phyloP scores from a whole-genome alignment of 192 early-diverging fungal species.

The Podila minutissima region DNA sequence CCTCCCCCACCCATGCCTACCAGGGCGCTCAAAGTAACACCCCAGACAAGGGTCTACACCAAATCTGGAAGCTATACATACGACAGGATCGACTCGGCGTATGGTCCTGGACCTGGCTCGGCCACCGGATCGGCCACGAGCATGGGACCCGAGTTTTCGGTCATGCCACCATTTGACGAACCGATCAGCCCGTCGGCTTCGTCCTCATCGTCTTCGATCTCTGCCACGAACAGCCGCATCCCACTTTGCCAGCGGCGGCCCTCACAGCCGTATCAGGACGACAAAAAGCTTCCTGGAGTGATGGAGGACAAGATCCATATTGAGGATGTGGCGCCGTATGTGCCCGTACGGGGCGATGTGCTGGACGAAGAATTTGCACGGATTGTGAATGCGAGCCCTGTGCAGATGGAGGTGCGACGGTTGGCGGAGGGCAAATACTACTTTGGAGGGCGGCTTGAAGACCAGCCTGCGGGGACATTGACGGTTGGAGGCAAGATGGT shows the following conservation, averaged over 20 bases:
- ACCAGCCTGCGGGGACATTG: conserved; percentile 18
- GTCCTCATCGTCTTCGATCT: conserved; percentile 23
- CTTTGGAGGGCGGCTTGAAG: conserved; percentile 50
- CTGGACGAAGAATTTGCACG: conserved; percentile 62
- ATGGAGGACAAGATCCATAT: conserved; percentile 6
- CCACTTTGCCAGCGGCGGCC: background rate
- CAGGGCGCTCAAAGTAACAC: background rate
- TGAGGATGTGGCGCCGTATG: conserved; percentile 35
- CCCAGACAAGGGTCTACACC: background rate
- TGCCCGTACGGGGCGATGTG: conserved; percentile 55
- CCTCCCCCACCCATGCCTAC: background rate
- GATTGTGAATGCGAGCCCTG: conserved; percentile 53
- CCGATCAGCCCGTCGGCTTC: conserved; percentile 29
- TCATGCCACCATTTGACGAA: conserved; percentile 8
- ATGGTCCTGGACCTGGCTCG: background rate
- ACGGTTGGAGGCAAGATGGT: conserved; percentile 53
- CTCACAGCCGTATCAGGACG: background rate
- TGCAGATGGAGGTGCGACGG: conserved; percentile 53
- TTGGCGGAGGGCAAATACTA: conserved; percentile 49
- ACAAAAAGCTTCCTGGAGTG: background rate
- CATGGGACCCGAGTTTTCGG: conserved; percentile 3
- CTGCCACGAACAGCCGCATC: conserved; percentile 10
- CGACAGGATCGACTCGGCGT: conserved; percentile 7
- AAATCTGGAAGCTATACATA: background rate
- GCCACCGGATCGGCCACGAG: conserved; percentile 5